Base-by-base conservation (phyloP, 495 filamentous ascomycete species). In the Podospora fimiseda region DNA sequence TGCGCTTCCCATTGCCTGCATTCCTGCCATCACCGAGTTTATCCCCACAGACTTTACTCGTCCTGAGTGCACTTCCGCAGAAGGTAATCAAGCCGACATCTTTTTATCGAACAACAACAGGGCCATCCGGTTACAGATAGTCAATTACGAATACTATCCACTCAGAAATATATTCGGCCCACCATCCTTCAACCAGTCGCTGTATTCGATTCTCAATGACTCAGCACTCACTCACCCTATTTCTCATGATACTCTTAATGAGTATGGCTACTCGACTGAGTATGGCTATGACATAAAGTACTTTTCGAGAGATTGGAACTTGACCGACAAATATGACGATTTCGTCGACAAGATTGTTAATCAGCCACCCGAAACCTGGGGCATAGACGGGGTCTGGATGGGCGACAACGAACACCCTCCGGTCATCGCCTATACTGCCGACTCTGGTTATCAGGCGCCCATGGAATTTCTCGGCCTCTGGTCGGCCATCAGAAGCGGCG, bases 381-480 rank as follows among this genome's bases (percentile, higher is more conserved):
- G 80, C 0, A 81, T 84, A 3, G 86, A 83, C 14, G 87, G 85
- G 6, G 74, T 88, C 58, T 92, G 83, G 60, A 64, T 87, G 14
- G 83, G 81, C 14, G 73, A 79, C 41, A 66, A 60, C 6, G 66
- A 49, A 33, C 66, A 70, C 1, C 62, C 67, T 24, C 72, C 83
- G 19, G 82, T 78, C 2, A 75, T 87, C 55, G 79, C 82, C 13
- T 87, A 81, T 62, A 58, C 66, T 47, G 82, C 70, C 0, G 74
- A 67, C 42, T 52, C 61, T n/a, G 66, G 43, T n/a, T 70, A 33
- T 5, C 27, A 11, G 5, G 74, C 1, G 80, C 81, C 73, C 1
- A 88, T 91, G 52, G 68, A 67, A 2, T 79, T 78, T 2, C 74
- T 78, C 41, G 89, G 80, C 57, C 71, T 82, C 15, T 66, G 75